phyloP scores from a whole-genome alignment of 352 stramenopile species.

The Phytophthora fragariaefolia region DNA sequence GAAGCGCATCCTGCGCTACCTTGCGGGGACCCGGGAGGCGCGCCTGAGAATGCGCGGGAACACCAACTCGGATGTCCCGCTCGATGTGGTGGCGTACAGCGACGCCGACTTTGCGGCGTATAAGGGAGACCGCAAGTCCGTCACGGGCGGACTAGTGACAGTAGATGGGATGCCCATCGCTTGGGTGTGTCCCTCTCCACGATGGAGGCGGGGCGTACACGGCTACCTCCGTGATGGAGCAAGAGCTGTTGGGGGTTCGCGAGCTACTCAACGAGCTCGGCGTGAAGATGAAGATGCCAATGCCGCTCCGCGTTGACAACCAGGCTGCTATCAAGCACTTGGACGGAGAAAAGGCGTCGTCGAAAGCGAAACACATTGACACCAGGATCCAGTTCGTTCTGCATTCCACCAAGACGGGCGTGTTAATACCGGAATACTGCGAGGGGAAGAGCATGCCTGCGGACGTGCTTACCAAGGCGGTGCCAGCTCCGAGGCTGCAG shows the following conservation, averaged over 20 bases:
- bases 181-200: constrained; percentile 22
- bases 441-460: neutral
- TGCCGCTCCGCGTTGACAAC: neutral
- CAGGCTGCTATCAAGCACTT: too few species aligned
- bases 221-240: constrained; percentile 4
- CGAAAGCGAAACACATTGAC: constrained; percentile 3
- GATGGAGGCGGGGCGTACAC: constrained; percentile 31
- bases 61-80: neutral
- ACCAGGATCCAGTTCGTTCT: neutral
- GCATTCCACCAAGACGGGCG: neutral
- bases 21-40: constrained; percentile 9
- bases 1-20: constrained; percentile 22
- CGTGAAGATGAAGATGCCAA: neutral
- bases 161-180: constrained; percentile 16
- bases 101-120: constrained; percentile 33
- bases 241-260: constrained; percentile 18
- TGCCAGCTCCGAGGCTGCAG: too few species aligned
- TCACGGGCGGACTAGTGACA: constrained; percentile 18
- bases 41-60: constrained; percentile 12
- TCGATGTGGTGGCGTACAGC: constrained; percentile 20
- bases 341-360: neutral
- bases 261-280: constrained; percentile 15
- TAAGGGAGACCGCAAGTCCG: constrained; percentile 29
- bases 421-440: neutral
- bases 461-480: neutral